Percentiles rank a stretch among this genome's conserved stretches.
phyloP scores from a whole-genome alignment of 164 flowering plant genomes.

The Annona cherimola region DNA sequence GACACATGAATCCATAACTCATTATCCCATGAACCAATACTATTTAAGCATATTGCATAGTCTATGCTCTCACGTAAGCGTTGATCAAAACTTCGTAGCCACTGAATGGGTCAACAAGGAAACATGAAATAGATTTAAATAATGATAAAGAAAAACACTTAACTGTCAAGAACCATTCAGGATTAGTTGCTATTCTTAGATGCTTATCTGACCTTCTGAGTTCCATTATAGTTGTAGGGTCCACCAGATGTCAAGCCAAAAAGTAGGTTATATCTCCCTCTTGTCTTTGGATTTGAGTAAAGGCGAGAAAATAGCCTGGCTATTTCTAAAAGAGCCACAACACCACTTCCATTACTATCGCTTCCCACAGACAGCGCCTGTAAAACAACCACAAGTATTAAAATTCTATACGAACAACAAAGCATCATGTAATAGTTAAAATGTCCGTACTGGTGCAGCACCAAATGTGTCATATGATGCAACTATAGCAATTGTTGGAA shows the following conservation, averaged over 20 bases:
- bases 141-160: conserved; percentile 6
- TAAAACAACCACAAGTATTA: conserved; percentile 6
- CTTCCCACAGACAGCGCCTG: conserved; percentile 93
- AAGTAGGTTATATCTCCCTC: conserved; percentile 90
- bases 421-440: not conserved
- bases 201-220: conserved; percentile 55
- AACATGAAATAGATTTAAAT: conserved; percentile 3
- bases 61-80: conserved; percentile 93
- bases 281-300: conserved; percentile 88
- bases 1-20: conserved; percentile 87
- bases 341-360: conserved; percentile 98
- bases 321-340: conserved; percentile 87
- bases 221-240: conserved; percentile 97
- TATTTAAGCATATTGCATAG: conserved; percentile 95
- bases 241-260: conserved; percentile 97
- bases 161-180: not conserved
- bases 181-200: not conserved
- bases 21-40: conserved; percentile 71
- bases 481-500: conserved; percentile 98
- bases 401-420: conserved; percentile 2
- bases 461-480: conserved; percentile 99
- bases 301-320: conserved; percentile 87
- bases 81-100: conserved; percentile 94
- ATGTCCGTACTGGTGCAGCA: conserved; percentile 75
- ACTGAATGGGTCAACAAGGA: conserved; percentile 34